Percentiles rank a stretch among this genome's conserved stretches.
Evolutionary conservation across 495 filamentous ascomycete species (phyloP).

Genomic region (Sphaerosporella brunnea): DNA sequence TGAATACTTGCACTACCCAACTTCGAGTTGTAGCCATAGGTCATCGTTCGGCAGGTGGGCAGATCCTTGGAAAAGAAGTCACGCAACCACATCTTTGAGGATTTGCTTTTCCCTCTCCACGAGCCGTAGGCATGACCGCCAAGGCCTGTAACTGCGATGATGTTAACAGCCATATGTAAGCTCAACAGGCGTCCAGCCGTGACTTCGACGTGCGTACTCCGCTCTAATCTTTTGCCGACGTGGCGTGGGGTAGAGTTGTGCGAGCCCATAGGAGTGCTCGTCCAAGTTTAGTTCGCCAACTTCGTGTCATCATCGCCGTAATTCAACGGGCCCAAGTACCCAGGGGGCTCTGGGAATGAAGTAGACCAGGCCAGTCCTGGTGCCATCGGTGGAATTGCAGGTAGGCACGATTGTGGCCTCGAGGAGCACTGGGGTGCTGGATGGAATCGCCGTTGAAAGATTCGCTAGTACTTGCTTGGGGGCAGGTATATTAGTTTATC

Average conservation of each 20-base stretch:
- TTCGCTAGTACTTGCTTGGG: too few relatives aligned
- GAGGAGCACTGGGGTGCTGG: too few relatives aligned
- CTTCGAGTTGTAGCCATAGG: conserved; percentile 6
- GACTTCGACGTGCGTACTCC: not conserved
- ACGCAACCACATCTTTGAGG: conserved; percentile 8
- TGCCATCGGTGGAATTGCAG: not conserved
- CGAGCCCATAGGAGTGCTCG: conserved; percentile 9
- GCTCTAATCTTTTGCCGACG: not conserved
- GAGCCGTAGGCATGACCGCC: conserved; percentile 5
- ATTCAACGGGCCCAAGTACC: not conserved
- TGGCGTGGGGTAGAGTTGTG: conserved; percentile 7
- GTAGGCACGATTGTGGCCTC: not conserved
- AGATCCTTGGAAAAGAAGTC: conserved; percentile 7
- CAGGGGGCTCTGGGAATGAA: not conserved
- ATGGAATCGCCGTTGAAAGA: too few relatives aligned
- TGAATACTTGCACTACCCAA: not conserved
- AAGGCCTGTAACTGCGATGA: conserved; percentile 4
- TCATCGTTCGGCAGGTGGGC: conserved; percentile 11
- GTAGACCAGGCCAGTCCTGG: not conserved
- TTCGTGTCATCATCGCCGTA: not conserved
- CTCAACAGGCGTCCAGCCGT: not conserved
- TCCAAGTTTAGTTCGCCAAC: conserved; percentile 3
- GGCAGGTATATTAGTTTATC: too few relatives aligned
- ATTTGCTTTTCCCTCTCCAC: conserved; percentile 2
- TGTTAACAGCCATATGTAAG: not conserved